Base-by-base conservation (phyloP, 495 filamentous ascomycete genomes). In the Lasiosphaeria hispida region DNA sequence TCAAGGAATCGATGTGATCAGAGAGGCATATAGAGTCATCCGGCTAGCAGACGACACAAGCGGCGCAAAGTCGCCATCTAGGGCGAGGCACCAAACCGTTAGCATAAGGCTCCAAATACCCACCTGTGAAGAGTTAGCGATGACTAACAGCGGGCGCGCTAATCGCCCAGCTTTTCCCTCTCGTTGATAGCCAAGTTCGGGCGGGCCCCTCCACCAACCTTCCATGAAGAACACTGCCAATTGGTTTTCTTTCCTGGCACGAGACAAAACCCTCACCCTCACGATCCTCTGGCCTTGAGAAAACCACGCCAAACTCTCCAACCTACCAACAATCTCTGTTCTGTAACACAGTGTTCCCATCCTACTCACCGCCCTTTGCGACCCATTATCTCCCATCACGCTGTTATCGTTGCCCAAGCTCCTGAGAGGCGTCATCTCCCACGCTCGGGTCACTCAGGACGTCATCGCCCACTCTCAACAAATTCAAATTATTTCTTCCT, bases 91-190 rank as follows among this genome's bases (percentile, higher is more conserved):
- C 23, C 23, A 30, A 30, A 30, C 23, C 23, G 23, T 30, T 30
- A 30, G 2, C 23, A 30, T 30, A 48, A 48, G n/a, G 33, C 57
- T 48, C 54, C n/a, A 39, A 54, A 59, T 59, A 59, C 8, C 57
- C 57, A 48, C 41, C 40, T 40, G 33, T 33, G 14, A 17, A 7
- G 33, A 19, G 9, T 55, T 5, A 37, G 48, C 42, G 54, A 62
- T 62, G 60, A 62, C 60, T 62, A 62, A 62, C 35, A 41, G 34
- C 14, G 7, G 40, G 9, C 30, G 47, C 59, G 60, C 60, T 62
- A 62, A 54, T 58, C 45, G 15, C 60, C 45, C 58, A 62, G 44
- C 51, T 58, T 62, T 55, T 41, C 36, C 33, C 33, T 23, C 41
- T 13, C n/a, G n/a, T n/a, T n/a, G n/a, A n/a, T n/a, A n/a, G 43